These are phyloP conservation scores for Aspergillus sclerotialis DNA, from an alignment of 2,329 filamentous ascomycete species.

Conservation along the genomic window DNA sequence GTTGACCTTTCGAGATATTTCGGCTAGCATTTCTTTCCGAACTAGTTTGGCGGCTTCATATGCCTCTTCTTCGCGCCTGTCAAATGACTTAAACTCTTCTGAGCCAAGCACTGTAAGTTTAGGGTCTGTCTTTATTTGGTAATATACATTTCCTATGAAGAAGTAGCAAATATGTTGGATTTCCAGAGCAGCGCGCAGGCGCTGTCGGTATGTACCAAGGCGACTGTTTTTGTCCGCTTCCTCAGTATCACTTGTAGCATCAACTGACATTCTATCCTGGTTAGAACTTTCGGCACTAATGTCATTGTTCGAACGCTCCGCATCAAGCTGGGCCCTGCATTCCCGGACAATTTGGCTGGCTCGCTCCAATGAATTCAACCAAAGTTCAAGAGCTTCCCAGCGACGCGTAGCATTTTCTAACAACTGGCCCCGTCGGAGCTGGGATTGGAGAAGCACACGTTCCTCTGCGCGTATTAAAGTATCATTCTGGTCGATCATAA, in stretches of 20 bases:
- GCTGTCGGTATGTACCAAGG: slow-evolving; percentile 54
- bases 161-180: slow-evolving; percentile 76
- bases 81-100: slow-evolving; percentile 58
- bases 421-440: slow-evolving; percentile 67
- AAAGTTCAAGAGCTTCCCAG: slow-evolving; percentile 62
- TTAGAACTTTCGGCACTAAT: slow-evolving; percentile 15
- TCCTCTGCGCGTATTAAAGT: slow-evolving; percentile 60
- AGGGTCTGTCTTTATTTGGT: slow-evolving; percentile 69
- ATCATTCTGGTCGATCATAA: slow-evolving; percentile 86
- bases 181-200: slow-evolving; percentile 67
- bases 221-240: slow-evolving; percentile 38
- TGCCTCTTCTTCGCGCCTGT: slow-evolving; percentile 61
- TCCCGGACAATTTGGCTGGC: slow-evolving; percentile 48
- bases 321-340: slow-evolving; percentile 55
- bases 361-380: slow-evolving; percentile 52
- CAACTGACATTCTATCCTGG: slow-evolving; percentile 10
- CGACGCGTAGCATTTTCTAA: slow-evolving; percentile 67
- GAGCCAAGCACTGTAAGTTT: slow-evolving; percentile 60
- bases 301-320: slow-evolving; percentile 32
- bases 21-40: slow-evolving; percentile 67
- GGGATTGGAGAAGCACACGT: slow-evolving; percentile 56
- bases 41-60: slow-evolving; percentile 75
- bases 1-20: slow-evolving; percentile 52
- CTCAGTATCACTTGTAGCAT: slow-evolving; percentile 27
- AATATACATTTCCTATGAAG: slow-evolving; percentile 76